Base-by-base conservation (phyloP, 2,329 filamentous ascomycete genomes). In the Fusarium azukiicola region DNA sequence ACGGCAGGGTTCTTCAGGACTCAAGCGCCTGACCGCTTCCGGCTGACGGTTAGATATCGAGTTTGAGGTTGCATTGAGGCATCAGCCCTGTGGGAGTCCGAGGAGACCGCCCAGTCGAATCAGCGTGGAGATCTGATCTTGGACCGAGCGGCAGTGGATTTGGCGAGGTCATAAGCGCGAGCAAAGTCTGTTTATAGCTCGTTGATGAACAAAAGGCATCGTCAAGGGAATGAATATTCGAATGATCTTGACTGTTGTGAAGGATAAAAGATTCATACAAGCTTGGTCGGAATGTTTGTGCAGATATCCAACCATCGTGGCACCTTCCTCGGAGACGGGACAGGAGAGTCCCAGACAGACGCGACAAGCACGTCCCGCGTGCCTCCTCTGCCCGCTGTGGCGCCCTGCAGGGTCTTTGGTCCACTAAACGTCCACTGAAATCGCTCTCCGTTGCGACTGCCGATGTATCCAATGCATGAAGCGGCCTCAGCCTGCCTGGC, bases 31-130 rank as follows among this genome's bases (percentile, higher is more conserved):
- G 47, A 50, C 69, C 52, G 64, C 42, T 38, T 47, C 54, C 40
- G 46, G 32, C 67, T 38, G 52, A 52, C 19, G 42, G 16, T 66
- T 66, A 64, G 50, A 40, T 61, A 58, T 23, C n/a, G 38, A 23
- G 56, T 49, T 47, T 50, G 50, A 58, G 50, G 72, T 67, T 42
- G 66, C 72, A 75, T 67, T 63, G 69, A 73, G 36, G 69, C 74
- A 64, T 76, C 74, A 74, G 72, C 74, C 74, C 72, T 76, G 74
- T 70, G 67, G 71, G 38, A 36, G 63, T 71, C 54, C 74, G 69
- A 74, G 67, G 74, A 70, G 69, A 47, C 72, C 74, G 68, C 47
- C 23, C 72, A 71, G 66, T 71, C 74, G 71, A 76, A 76, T 76
- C 66, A 76, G 52, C 56, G 21, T 32, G 19, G 58, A 64, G 40